A percentile compares a stretch with the other conserved stretches of the same genome.
Conservation (phyloP, 805 yeast genomes). For the Spathaspora arborariae region DNA sequence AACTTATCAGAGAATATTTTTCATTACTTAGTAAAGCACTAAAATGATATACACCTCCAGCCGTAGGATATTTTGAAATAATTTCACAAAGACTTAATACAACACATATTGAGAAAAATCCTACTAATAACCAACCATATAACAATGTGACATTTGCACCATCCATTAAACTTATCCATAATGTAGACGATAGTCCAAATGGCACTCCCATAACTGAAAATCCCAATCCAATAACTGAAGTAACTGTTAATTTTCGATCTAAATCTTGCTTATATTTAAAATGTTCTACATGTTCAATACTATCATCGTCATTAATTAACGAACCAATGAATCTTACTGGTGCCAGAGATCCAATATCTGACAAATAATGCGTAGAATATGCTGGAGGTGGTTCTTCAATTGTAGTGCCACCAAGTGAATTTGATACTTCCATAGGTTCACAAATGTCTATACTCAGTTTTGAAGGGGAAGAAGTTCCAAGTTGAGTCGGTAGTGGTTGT, state of each 20-base stretch:
- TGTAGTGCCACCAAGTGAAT: not conserved
- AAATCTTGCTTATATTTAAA: constrained; percentile 72
- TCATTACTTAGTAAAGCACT: constrained; percentile 66
- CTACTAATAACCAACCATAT: constrained; percentile 70
- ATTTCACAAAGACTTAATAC: constrained; percentile 75
- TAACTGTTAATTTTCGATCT: constrained; percentile 61
- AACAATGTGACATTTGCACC: constrained; percentile 77
- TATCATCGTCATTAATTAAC: constrained; percentile 34
- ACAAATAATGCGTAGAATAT: constrained; percentile 6
- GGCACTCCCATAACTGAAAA: constrained; percentile 83
- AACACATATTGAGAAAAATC: constrained; percentile 58
- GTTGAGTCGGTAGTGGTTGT: not conserved
- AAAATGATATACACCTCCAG: constrained; percentile 74
- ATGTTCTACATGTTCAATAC: constrained; percentile 58
- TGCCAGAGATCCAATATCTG: constrained; percentile 9
- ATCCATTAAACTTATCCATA: constrained; percentile 66
- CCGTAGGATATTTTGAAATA: constrained; percentile 71
- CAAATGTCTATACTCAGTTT: not conserved
- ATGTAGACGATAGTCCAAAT: constrained; percentile 68
- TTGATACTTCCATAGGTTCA: not conserved
- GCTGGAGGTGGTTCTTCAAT: constrained; percentile 6
- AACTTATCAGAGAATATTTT: constrained; percentile 50
- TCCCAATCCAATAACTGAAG: constrained; percentile 73
- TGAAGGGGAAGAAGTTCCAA: not conserved
- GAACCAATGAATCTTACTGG: constrained; percentile 13